A percentile compares a stretch with the other conserved stretches of the same genome.
Conservation (phyloP, 1,284 basidiomycete genomes). For the Fomitopsis pinicola region DNA sequence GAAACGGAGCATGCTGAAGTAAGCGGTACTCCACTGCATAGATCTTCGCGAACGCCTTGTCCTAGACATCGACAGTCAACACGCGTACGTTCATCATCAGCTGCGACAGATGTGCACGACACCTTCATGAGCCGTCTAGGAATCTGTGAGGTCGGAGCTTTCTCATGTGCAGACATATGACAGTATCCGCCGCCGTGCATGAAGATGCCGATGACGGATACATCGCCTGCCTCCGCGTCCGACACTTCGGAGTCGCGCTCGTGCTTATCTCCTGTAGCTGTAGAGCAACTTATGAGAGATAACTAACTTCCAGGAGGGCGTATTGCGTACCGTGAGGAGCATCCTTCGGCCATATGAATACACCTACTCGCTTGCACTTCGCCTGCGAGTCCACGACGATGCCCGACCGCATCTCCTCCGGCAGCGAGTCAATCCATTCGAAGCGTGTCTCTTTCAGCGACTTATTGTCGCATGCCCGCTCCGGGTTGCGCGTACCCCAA, state of each 20-base stretch:
- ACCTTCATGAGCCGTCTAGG: constrained; percentile 40
- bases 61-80: constrained; percentile 9
- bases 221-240: constrained; percentile 17
- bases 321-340: constrained; percentile 17
- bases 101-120: not conserved
- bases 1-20: constrained; percentile 51
- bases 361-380: constrained; percentile 40
- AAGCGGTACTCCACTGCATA: constrained; percentile 49
- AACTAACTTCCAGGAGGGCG: not conserved
- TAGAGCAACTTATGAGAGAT: not conserved
- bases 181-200: constrained; percentile 52
- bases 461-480: constrained; percentile 23
- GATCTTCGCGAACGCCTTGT: constrained; percentile 35
- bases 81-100: not conserved
- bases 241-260: constrained; percentile 1
- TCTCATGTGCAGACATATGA: constrained; percentile 52
- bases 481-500: constrained; percentile 44
- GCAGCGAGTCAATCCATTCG: constrained; percentile 42
- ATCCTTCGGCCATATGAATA: constrained; percentile 43
- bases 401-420: constrained; percentile 34
- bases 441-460: constrained; percentile 42
- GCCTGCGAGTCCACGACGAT: constrained; percentile 36
- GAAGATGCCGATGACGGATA: constrained; percentile 41
- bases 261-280: not conserved
- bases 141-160: constrained; percentile 41